These are phyloP conservation scores for Hygrophila difformis DNA, from an alignment of 257 asterid species.

Conservation along the genomic window DNA sequence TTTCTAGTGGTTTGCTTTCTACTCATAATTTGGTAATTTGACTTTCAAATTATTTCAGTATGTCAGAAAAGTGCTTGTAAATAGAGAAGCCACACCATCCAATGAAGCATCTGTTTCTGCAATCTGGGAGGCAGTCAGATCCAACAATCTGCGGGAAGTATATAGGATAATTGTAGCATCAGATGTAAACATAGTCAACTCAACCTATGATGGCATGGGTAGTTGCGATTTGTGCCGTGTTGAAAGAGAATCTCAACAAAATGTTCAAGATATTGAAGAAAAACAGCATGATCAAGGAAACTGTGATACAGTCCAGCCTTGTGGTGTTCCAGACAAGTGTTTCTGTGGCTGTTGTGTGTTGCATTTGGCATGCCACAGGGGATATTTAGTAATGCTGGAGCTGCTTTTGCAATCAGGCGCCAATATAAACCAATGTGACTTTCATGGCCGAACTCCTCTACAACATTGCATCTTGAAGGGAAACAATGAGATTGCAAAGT, in stretches of 20 bases:
- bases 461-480: conserved; percentile 84
- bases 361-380: conserved; percentile 85
- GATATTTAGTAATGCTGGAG: conserved; percentile 73
- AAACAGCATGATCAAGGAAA: conserved; percentile 42
- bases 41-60: conserved; percentile 44
- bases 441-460: conserved; percentile 83
- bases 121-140: conserved; percentile 86
- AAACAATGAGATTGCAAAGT: conserved; percentile 65
- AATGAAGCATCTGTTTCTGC: conserved; percentile 27
- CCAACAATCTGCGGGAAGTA: conserved; percentile 59
- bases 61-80: conserved; percentile 60
- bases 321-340: conserved; percentile 36
- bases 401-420: conserved; percentile 87
- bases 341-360: conserved; percentile 72
- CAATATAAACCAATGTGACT: conserved; percentile 66
- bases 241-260: conserved; percentile 27
- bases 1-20: neutral
- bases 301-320: conserved; percentile 35
- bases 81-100: conserved; percentile 38
- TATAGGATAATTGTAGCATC: conserved; percentile 49
- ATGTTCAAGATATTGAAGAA: conserved; percentile 25
- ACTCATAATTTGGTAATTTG: conserved; percentile 3
- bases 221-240: conserved; percentile 34
- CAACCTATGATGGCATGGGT: conserved; percentile 48
- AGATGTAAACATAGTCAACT: conserved; percentile 49